These are phyloP conservation scores for Schizopora paradoxa DNA, from an alignment of 1,284 basidiomycete species.

Conservation along the genomic window DNA sequence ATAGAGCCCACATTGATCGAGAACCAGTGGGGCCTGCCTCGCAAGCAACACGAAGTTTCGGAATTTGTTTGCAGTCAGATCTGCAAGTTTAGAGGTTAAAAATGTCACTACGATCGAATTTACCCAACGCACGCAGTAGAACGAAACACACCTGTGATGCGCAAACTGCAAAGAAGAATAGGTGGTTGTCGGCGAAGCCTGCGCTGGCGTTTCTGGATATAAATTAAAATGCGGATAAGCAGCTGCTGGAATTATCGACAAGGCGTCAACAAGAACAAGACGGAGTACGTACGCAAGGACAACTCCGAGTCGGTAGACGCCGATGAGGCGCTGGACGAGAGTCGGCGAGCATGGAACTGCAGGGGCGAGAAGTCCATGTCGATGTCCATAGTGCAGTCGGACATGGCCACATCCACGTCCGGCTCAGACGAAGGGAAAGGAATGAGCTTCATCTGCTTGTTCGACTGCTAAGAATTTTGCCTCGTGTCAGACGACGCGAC, in stretches of 20 bases:
- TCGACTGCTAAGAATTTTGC: conserved; percentile 39
- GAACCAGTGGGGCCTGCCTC: conserved; percentile 53
- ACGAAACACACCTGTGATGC: conserved; percentile 65
- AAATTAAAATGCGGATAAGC: conserved; percentile 59
- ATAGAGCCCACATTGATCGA: conserved; percentile 80
- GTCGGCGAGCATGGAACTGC: conserved; percentile 56
- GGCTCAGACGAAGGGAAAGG: conserved; percentile 60
- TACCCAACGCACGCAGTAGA: conserved; percentile 1
- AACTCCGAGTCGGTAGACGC: conserved; percentile 36
- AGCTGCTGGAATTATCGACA: conserved; percentile 32
- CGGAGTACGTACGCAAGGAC: conserved; percentile 31
- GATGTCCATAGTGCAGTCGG: conserved; percentile 20
- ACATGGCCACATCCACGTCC: conserved; percentile 66
- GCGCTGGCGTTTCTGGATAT: conserved; percentile 42
- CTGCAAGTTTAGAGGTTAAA: conserved; percentile 30
- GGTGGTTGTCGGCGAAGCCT: conserved; percentile 37
- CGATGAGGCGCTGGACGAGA: conserved; percentile 60
- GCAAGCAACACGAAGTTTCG: conserved; percentile 66
- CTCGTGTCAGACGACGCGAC: conserved; percentile 11
- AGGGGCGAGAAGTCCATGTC: conserved; percentile 55
- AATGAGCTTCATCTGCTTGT: conserved; percentile 66
- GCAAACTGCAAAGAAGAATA: conserved; percentile 41
- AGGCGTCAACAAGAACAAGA: conserved; percentile 7
- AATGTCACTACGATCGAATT: conserved; percentile 9
- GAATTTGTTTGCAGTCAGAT: conserved; percentile 68